Percentiles rank a stretch among this genome's conserved stretches.
Conservation (phyloP, 1,284 basidiomycete species). For the Calocybe gambosa region DNA sequence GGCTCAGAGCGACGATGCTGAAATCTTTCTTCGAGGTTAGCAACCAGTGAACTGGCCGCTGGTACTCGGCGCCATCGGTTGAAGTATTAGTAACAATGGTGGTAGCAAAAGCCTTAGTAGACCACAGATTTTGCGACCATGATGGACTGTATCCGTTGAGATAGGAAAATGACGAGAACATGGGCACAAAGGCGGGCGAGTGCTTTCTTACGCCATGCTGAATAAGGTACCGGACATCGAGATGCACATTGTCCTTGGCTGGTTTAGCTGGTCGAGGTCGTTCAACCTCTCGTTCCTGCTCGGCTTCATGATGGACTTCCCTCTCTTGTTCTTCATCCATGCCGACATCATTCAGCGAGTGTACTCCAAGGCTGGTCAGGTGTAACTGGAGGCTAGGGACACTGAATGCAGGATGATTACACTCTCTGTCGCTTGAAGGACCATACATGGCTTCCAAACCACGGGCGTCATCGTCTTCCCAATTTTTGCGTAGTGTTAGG, state of each 20-base stretch:
- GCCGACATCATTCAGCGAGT: conserved; percentile 11
- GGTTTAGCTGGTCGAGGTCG: conserved; percentile 24
- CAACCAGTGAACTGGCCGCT: conserved; percentile 43
- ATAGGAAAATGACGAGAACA: conserved; percentile 14
- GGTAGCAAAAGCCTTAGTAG: conserved; percentile 26
- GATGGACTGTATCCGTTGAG: neutral
- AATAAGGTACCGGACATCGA: conserved; percentile 25
- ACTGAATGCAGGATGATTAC: conserved; percentile 8
- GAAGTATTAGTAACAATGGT: conserved; percentile 17
- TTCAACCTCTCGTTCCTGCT: conserved; percentile 34
- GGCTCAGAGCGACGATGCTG: conserved; percentile 36
- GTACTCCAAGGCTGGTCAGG: conserved; percentile 24
- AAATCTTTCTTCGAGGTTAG: conserved; percentile 3
- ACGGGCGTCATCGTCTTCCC: conserved; percentile 15
- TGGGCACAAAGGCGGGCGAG: conserved; percentile 14
- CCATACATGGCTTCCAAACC: conserved; percentile 14
- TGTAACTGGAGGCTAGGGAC: conserved; percentile 23
- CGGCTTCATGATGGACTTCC: conserved; percentile 39
- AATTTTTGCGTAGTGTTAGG: conserved; percentile 1
- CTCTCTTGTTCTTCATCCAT: conserved; percentile 47
- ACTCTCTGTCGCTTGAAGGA: neutral
- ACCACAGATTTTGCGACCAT: conserved; percentile 21
- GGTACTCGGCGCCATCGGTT: conserved; percentile 23
- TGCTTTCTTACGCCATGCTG: conserved; percentile 17
- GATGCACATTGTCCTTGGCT: conserved; percentile 21